Evolutionary conservation across 805 yeast species (phyloP), one percentile per base, ranked within the genome.

Genomic region (Yamadazyma philogaea): DNA sequence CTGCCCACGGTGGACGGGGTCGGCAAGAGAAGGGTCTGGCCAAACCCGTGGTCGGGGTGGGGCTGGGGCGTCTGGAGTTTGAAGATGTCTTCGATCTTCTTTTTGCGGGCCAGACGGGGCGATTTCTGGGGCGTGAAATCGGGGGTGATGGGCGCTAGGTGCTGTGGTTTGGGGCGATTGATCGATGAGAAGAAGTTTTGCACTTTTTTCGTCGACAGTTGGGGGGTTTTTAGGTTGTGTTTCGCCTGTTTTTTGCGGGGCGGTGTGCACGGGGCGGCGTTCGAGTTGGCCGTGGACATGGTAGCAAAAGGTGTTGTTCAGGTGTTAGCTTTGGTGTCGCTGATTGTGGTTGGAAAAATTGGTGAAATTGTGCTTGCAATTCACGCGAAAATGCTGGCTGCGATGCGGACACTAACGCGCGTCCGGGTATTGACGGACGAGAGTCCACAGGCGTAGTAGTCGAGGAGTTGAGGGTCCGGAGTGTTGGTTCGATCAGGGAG

Each of bases 1-100:
- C 66, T 51, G 1, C 74, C 72, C 7, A 65, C 56, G 1, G 67
- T 62, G 1, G 70, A 62, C 4, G 69, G 72, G 16, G 62, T 58
- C 2, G 73, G 73, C 21, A 66, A 50, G 14, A 68, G 49, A 28
- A 58, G 44, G 2, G 64, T 61, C 42, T 63, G 57, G 17, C 37
- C 37, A 7, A 21, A 21, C n/a, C 30, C 37, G 31, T 36, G 18
- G 6, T 41, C 36, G 6, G 16, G 31, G 27, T 28, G 40, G n/a
- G 39, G 5, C 5, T 30, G 11, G 6, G 46, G 41, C 7, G 42
- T 30, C 12, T 38, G 40, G 2, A 37, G 16, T 19, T 39, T 41
- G 34, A 47, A 47, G 18, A 47, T 40, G 30, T 37, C 37, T 30
- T 45, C 52, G 20, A 44, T 37, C 8, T 37, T 44, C 39, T 42